Conservation (phyloP, 495 filamentous ascomycete species). For the Podospora pseudocomata region DNA sequence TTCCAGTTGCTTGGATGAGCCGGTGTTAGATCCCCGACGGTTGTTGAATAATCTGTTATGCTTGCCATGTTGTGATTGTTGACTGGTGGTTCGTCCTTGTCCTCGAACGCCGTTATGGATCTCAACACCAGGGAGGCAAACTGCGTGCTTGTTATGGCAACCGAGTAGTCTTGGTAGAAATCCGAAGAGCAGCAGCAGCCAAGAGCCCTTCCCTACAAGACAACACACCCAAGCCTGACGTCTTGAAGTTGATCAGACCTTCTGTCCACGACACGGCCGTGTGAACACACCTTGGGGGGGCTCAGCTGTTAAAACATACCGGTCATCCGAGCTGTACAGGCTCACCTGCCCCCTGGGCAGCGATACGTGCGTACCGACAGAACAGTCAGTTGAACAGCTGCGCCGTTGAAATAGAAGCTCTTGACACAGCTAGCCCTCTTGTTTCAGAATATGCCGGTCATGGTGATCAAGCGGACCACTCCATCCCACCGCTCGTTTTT, state of each 20-base stretch:
- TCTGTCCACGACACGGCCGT: background rate
- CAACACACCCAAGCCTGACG: background rate
- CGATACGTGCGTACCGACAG: background rate
- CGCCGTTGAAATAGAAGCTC: slow-evolving; percentile 10
- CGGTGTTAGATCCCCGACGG: background rate
- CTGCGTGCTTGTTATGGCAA: background rate
- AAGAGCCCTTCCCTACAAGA: background rate
- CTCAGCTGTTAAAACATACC: background rate
- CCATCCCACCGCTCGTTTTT: slow-evolving; percentile 12
- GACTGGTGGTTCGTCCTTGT: background rate
- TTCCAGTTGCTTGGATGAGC: background rate
- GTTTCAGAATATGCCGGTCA: slow-evolving; percentile 22
- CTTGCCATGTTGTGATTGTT: background rate
- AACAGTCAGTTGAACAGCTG: background rate
- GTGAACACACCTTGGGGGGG: background rate
- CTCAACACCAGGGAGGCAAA: background rate
- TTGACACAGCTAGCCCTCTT: slow-evolving; percentile 18
- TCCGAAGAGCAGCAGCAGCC: background rate
- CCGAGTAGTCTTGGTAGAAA: background rate
- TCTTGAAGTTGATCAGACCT: background rate
- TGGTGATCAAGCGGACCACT: slow-evolving; percentile 13
- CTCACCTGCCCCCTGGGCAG: too few relatives aligned
- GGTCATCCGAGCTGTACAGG: background rate
- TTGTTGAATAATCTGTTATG: background rate
- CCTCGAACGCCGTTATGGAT: background rate